Percentiles rank a stretch among this genome's conserved stretches.
phyloP scores from a whole-genome alignment of 495 filamentous ascomycete species.

The Hypomontagnella submonticulosa region DNA sequence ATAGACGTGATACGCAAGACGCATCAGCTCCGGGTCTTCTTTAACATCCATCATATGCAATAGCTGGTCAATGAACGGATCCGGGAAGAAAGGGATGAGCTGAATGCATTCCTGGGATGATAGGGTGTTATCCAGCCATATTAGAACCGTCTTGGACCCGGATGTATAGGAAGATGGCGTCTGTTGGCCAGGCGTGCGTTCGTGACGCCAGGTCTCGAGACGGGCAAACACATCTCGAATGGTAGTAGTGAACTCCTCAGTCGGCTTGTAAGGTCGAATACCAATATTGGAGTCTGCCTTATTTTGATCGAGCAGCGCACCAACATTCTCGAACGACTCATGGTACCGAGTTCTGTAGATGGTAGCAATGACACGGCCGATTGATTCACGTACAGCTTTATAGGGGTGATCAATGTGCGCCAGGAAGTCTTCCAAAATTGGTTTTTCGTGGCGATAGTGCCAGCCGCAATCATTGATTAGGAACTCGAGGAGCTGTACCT shows the following conservation, averaged over 20 bases:
- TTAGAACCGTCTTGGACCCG: conserved; percentile 92
- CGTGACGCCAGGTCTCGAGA: conserved; percentile 87
- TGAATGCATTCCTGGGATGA: conserved; percentile 93
- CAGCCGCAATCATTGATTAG: conserved; percentile 89
- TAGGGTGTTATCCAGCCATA: conserved; percentile 93
- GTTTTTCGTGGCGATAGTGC: conserved; percentile 93
- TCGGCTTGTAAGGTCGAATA: conserved; percentile 81
- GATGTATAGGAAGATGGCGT: conserved; percentile 94
- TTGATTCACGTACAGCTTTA: conserved; percentile 93
- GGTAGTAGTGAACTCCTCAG: conserved; percentile 75
- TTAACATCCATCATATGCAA: conserved; percentile 99
- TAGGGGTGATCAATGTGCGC: conserved; percentile 96
- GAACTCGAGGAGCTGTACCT: conserved; percentile 91
- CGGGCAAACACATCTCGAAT: conserved; percentile 80
- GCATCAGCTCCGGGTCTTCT: conserved; percentile 95
- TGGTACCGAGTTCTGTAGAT: conserved; percentile 92
- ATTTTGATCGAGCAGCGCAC: conserved; percentile 79
- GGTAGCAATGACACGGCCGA: conserved; percentile 86
- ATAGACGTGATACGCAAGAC: conserved; percentile 96
- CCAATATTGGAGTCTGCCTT: conserved; percentile 84
- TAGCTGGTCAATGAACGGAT: conserved; percentile 87
- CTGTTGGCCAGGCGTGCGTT: conserved; percentile 88
- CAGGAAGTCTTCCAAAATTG: conserved; percentile 89
- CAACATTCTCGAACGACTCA: conserved; percentile 86
- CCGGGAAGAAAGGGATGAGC: conserved; percentile 89